These are phyloP conservation scores for Metschnikowia amazonensis DNA, from an alignment of 805 yeast species.

Conservation along the genomic window DNA sequence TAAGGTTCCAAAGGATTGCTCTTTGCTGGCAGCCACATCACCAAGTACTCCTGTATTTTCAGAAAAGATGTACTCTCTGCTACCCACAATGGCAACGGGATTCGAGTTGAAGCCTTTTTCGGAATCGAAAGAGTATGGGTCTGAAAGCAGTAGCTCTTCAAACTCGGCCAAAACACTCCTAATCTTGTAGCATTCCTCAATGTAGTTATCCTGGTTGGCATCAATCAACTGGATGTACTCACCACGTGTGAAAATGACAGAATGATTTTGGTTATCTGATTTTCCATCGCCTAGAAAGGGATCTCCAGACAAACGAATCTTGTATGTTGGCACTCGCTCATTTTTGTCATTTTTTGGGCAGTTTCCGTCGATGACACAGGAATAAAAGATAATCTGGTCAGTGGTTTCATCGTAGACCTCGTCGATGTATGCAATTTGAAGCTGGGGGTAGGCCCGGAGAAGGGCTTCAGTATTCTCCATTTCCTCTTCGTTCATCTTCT, in stretches of 20 bases:
- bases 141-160: slow-evolving; percentile 50
- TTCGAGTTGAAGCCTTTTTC: slow-evolving; percentile 25
- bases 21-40: slow-evolving; percentile 89
- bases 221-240: slow-evolving; percentile 81
- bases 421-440: slow-evolving; percentile 89
- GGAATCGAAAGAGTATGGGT: slow-evolving; percentile 14
- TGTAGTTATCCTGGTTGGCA: slow-evolving; percentile 82
- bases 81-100: slow-evolving; percentile 73
- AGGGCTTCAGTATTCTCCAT: slow-evolving; percentile 76
- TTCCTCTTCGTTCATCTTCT: slow-evolving; percentile 69
- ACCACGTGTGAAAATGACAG: slow-evolving; percentile 76
- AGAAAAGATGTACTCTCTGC: slow-evolving; percentile 82
- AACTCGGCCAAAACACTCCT: slow-evolving; percentile 80
- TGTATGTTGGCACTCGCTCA: slow-evolving; percentile 62
- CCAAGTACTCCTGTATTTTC: slow-evolving; percentile 83
- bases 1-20: slow-evolving; percentile 83
- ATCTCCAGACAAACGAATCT: slow-evolving; percentile 76
- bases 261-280: slow-evolving; percentile 82
- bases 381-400: slow-evolving; percentile 60
- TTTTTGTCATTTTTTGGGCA: slow-evolving; percentile 58
- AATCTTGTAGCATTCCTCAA: slow-evolving; percentile 81
- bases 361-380: slow-evolving; percentile 78
- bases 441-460: slow-evolving; percentile 77
- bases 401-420: slow-evolving; percentile 76
- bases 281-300: slow-evolving; percentile 88